Evolutionary conservation across 306 rosid genomes (phyloP), one percentile per base, ranked within the genome.

Genomic region (Sindora glabra): DNA sequence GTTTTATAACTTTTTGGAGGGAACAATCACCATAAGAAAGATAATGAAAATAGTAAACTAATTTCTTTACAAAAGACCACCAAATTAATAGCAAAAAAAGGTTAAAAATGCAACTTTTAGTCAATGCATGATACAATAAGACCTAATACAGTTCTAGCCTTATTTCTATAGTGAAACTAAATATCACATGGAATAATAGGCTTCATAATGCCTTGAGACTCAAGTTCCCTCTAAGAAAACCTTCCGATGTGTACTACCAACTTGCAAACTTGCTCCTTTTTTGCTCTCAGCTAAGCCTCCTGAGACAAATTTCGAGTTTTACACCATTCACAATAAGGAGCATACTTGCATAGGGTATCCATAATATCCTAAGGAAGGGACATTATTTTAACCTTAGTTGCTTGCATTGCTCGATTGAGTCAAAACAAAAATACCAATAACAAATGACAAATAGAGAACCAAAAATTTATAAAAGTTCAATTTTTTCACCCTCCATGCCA

Each of bases 81-180:
- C n/a, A n/a, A n/a, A n/a, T n/a, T n/a, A n/a, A n/a, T n/a, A n/a
- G n/a, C n/a, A n/a, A n/a, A n/a, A n/a, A n/a, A n/a, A n/a, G n/a
- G n/a, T n/a, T n/a, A n/a, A n/a, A n/a, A n/a, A n/a, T n/a, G 34
- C 23, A 19, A 50, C 16, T 33, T 22, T 36, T 1, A 48, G 27
- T 5, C n/a, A 24, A 58, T 10, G 41, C 18, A 5, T 34, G 25
- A 10, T 26, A 18, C 17, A 40, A 59, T 27, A 60, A 21, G 21
- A 37, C 7, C 27, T 10, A 29, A 1, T 19, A 24, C 18, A 34
- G 37, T 40, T 62, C 84, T 26, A 51, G 82, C 98, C 98, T 92
- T 92, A 60, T 92, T 92, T 70, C 96, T 92, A 63, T 92, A 92
- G 48, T 86, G 89, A 72, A 88, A 92, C 68, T 92, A 96, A 72